Conservation (phyloP, 148 eudicot species). For the Silene conica region DNA sequence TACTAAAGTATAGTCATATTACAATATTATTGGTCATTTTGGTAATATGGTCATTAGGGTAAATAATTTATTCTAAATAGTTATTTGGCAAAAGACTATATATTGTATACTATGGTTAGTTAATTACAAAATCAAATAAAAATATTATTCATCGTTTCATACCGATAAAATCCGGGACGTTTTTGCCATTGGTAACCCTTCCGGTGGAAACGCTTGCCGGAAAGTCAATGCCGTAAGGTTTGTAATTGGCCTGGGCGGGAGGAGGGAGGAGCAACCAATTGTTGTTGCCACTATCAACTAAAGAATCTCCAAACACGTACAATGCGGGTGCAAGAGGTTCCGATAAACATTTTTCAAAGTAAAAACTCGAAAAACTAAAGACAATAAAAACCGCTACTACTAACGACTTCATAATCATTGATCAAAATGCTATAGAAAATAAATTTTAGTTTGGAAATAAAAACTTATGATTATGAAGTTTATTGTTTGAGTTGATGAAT, state of each 20-base stretch:
- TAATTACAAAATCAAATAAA: no score
- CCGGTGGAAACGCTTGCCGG: constrained; percentile 33
- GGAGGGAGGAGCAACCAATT: constrained; percentile 33
- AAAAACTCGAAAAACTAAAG: constrained; percentile 1
- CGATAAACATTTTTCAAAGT: constrained; percentile 1
- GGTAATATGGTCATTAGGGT: no score
- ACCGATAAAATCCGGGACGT: constrained; percentile 55
- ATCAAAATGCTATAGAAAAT: no score
- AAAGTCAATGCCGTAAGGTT: constrained; percentile 51
- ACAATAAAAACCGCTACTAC: neutral
- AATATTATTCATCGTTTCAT: no score
- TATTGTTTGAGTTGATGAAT: no score
- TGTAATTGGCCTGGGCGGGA: constrained; percentile 42
- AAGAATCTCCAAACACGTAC: constrained; percentile 58
- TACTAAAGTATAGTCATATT: no score
- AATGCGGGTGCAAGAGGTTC: constrained; percentile 40
- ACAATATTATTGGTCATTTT: no score
- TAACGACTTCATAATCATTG: neutral
- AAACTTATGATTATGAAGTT: no score
- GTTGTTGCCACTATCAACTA: constrained; percentile 58
- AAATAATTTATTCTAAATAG: no score
- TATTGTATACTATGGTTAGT: no score
- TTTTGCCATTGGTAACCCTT: constrained; percentile 59
- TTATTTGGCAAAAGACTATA: no score
- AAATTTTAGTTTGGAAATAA: no score